Base-by-base conservation (phyloP, 2,329 filamentous ascomycete genomes). In the Fusarium pseudoanthophilum region DNA sequence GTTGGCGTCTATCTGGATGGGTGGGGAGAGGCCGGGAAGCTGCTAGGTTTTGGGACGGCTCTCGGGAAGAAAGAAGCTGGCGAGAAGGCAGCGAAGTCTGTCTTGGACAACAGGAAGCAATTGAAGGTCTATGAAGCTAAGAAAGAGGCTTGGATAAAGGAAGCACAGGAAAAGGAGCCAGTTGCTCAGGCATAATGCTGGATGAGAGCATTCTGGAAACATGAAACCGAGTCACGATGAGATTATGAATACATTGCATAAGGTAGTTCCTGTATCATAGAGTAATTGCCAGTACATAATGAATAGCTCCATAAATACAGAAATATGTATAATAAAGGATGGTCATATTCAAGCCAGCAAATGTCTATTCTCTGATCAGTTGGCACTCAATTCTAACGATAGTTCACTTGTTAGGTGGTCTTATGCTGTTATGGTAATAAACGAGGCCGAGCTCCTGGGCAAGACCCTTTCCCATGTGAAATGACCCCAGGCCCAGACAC, bases 41-140 rank as follows among this genome's bases (percentile, higher is more conserved):
- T 88, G 64, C 81, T 95, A 11, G 93, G 90, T 0, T 85, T 84
- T 49, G 93, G 92, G 1, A 88, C 87, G 37, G 92, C 88, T 3
- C 82, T 89, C 71, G 89, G 87, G 61, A 94, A 94, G 82, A 89
- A 88, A 64, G 91, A 93, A 64, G 93, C 92, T 2, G 91, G 91
- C 0, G 84, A 88, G 20, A 90, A 88, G 73, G 93, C 93, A 3
- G 93, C 93, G 2, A 81, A 84, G 46, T 84, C 85, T 73, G 92
- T 91, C 1, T 77, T 95, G 78, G 84, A 86, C 46, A 91, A 94
- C 77, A 91, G 90, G 79, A 92, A 91, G 76, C 74, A 93, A 72
- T 88, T 91, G 53, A 86, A 85, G 70, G 77, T 81, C 30, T 87
- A 86, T 43, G 77, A 80, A 28, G 82, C 84, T 28, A 87, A 87